A percentile compares a stretch with the other conserved stretches of the same genome.
Evolutionary conservation across 1,284 basidiomycete genomes (phyloP).

Genomic region (Ustilago lituana): DNA sequence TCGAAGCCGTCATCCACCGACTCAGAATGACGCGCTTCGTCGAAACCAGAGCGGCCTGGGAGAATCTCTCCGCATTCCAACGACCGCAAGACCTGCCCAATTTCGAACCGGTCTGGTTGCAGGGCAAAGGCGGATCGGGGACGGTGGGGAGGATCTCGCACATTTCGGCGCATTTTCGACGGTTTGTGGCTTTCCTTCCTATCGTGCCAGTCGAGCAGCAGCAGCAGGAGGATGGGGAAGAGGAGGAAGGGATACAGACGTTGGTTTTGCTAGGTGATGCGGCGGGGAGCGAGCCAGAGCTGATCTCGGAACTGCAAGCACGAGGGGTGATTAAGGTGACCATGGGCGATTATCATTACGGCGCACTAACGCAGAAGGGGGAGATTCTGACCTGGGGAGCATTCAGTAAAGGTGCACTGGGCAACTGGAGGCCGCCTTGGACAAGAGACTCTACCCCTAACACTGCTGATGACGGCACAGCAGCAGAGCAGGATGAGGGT

Average conservation of each 20-base stretch:
- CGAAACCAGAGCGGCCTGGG: slow-evolving; percentile 10
- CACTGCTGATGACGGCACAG: background rate
- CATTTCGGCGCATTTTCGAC: slow-evolving; percentile 84
- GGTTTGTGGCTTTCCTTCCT: slow-evolving; percentile 81
- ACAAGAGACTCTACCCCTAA: background rate
- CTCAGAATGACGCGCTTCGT: background rate
- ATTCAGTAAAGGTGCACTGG: slow-evolving; percentile 81
- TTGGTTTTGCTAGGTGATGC: slow-evolving; percentile 56
- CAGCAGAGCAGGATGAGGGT: slow-evolving; percentile 3
- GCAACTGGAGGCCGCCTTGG: slow-evolving; percentile 72
- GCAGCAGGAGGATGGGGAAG: background rate
- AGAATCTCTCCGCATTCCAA: slow-evolving; percentile 12
- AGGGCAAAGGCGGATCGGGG: background rate
- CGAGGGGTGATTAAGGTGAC: slow-evolving; percentile 81
- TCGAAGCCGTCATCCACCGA: background rate
- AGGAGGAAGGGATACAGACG: slow-evolving; percentile 8
- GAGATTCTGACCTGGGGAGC: slow-evolving; percentile 84
- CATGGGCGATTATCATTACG: slow-evolving; percentile 88
- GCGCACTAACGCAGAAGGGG: slow-evolving; percentile 80
- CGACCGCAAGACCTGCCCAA: background rate
- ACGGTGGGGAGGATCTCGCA: slow-evolving; percentile 68
- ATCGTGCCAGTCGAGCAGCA: slow-evolving; percentile 70
- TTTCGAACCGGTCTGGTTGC: slow-evolving; percentile 24
- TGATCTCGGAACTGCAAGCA: slow-evolving; percentile 78
- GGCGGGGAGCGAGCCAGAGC: slow-evolving; percentile 70